These are phyloP conservation scores for Rhodomyrtus tomentosa DNA, from an alignment of 345 rosid genomes.

Conservation along the genomic window DNA sequence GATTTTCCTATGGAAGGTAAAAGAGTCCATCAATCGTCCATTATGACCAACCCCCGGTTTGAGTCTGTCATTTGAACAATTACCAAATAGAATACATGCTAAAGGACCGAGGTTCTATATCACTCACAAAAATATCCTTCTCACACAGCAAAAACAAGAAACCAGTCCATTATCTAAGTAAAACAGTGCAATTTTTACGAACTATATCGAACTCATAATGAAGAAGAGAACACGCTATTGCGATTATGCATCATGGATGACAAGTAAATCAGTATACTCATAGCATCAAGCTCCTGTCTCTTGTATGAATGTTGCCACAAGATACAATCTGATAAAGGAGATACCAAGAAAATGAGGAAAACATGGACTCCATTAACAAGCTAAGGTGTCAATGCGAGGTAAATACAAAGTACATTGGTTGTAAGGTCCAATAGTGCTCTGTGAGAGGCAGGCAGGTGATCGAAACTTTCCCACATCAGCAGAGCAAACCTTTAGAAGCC, in stretches of 20 bases:
- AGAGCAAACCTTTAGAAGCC: not conserved
- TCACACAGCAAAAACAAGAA: not conserved
- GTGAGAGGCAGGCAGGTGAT: not conserved
- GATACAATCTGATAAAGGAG: not conserved
- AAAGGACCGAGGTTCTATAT: not conserved
- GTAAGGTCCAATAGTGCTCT: not conserved
- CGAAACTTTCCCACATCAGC: not conserved
- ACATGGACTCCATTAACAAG: not conserved
- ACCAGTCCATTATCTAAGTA: not conserved
- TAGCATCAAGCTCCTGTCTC: not conserved
- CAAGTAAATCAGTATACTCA: not conserved
- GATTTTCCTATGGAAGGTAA: not conserved
- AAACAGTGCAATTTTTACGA: not conserved
- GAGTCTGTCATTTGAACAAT: not conserved
- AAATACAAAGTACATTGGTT: not conserved
- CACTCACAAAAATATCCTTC: not conserved
- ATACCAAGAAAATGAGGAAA: not conserved
- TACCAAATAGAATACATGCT: not conserved
- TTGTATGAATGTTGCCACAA: not conserved
- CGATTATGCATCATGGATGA: not conserved
- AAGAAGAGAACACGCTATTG: not conserved
- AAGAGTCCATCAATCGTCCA: not conserved
- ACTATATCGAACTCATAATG: not conserved
- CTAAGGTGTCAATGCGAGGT: not conserved
- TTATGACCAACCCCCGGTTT: not conserved